Conservation (phyloP, 257 asterid genomes). For the Primulina tabacum region DNA sequence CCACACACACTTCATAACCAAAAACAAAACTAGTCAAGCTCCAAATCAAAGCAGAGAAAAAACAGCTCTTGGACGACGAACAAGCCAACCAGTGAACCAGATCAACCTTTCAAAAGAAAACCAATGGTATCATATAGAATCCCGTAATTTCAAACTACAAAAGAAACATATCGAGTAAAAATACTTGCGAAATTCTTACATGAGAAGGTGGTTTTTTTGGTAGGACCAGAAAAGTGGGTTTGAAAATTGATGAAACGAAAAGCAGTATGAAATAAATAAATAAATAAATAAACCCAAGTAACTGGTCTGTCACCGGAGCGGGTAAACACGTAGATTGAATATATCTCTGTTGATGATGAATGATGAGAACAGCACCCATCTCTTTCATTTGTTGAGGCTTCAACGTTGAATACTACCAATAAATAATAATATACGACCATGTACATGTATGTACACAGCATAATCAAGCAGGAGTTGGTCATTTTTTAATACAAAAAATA, state of each 20-base stretch:
- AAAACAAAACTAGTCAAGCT: not conserved
- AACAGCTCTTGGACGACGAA: not conserved
- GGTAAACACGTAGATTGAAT: conserved; percentile 23
- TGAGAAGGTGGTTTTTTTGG: conserved; percentile 7
- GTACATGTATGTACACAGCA: not conserved
- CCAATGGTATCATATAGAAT: conserved; percentile 18
- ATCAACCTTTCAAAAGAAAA: conserved; percentile 16
- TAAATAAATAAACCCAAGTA: conserved; percentile 23
- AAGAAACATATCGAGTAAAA: not conserved
- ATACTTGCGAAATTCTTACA: conserved; percentile 11
- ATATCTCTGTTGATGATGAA: conserved; percentile 31
- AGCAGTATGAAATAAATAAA: conserved; percentile 7
- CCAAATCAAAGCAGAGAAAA: not conserved
- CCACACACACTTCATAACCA: no score
- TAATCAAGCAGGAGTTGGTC: conserved; percentile 21
- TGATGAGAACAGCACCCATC: conserved; percentile 45
- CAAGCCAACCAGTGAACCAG: not conserved
- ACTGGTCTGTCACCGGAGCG: conserved; percentile 39
- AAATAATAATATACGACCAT: no score
- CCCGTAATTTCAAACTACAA: conserved; percentile 16
- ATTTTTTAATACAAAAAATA: no score
- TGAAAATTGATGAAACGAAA: conserved; percentile 21
- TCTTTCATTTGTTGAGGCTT: conserved; percentile 25
- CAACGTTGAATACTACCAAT: conserved; percentile 30
- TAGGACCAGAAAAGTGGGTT: conserved; percentile 20